Conservation (phyloP, 2,329 filamentous ascomycete genomes). For the Ophiostoma ulmi region DNA sequence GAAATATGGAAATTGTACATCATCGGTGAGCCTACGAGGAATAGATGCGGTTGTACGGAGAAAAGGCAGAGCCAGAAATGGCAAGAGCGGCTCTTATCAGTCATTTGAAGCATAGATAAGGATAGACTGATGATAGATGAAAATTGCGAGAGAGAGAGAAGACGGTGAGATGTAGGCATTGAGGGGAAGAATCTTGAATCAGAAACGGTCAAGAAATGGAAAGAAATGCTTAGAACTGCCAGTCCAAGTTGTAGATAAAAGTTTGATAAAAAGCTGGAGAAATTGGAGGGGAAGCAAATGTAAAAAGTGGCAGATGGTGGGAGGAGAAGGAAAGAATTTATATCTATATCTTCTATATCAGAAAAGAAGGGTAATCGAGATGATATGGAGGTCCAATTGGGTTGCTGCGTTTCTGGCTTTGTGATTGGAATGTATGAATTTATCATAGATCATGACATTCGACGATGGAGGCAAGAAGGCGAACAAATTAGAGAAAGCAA, state of each 20-base stretch:
- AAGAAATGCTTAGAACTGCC: no score
- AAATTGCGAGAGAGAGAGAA: neutral
- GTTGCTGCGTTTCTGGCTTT: neutral
- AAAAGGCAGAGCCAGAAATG: neutral
- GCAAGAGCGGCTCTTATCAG: conserved; percentile 1
- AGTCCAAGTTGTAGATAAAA: neutral
- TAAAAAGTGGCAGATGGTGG: neutral
- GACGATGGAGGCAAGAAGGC: no score
- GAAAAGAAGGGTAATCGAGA: neutral
- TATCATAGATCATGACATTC: no score
- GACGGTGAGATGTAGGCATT: neutral
- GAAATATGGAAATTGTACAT: neutral
- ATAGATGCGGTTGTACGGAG: neutral
- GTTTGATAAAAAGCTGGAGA: neutral
- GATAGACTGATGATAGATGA: neutral
- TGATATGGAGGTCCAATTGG: neutral
- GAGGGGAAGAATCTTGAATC: neutral
- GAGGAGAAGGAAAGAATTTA: neutral
- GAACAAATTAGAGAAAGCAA: no score
- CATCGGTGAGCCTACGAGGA: neutral
- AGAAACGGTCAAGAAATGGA: no score
- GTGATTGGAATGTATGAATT: no score
- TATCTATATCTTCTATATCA: conserved; percentile 2
- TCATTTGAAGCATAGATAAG: neutral
- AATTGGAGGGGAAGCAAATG: neutral